Evolutionary conservation across 768 basidiomycete genomes (phyloP).

Genomic region (Tricholoma saponaceum): DNA sequence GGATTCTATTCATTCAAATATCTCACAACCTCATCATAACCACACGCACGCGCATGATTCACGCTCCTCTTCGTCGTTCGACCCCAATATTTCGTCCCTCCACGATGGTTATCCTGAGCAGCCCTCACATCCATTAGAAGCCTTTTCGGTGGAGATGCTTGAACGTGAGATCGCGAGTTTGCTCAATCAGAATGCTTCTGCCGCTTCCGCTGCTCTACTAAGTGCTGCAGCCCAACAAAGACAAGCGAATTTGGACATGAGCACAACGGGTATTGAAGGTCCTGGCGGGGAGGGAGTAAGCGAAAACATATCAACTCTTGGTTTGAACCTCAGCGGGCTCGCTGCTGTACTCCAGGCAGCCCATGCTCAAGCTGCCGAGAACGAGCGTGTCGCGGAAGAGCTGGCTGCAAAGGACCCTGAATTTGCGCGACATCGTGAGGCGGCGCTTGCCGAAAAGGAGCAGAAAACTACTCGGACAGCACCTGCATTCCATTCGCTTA

Average conservation of each 20-base stretch:
- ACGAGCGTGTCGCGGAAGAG: constrained; percentile 39
- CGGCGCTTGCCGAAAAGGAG: constrained; percentile 40
- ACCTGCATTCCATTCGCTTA: constrained; percentile 77
- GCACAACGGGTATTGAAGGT: constrained; percentile 21
- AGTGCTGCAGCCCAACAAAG: constrained; percentile 68
- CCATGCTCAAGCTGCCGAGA: constrained; percentile 53
- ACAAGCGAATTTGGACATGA: constrained; percentile 42
- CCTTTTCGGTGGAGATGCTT: constrained; percentile 66
- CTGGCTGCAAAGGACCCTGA: constrained; percentile 43
- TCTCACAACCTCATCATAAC: constrained; percentile 24
- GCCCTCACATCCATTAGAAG: constrained; percentile 35
- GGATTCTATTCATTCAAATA: constrained; percentile 35
- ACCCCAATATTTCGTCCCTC: constrained; percentile 33
- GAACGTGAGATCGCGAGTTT: constrained; percentile 76
- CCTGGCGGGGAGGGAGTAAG: constrained; percentile 24
- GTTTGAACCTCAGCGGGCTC: constrained; percentile 57
- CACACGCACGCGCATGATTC: constrained; percentile 16
- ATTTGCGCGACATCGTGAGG: constrained; percentile 40
- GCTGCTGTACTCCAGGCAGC: constrained; percentile 81
- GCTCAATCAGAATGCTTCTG: constrained; percentile 71
- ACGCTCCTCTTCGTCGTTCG: constrained; percentile 26
- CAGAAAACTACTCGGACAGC: constrained; percentile 61
- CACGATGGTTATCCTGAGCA: constrained; percentile 33
- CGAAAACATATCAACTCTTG: constrained; percentile 39
- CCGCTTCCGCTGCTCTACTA: constrained; percentile 59